Conservation (phyloP, 305 asterid genomes). For the Fraxinus sp. region DNA sequence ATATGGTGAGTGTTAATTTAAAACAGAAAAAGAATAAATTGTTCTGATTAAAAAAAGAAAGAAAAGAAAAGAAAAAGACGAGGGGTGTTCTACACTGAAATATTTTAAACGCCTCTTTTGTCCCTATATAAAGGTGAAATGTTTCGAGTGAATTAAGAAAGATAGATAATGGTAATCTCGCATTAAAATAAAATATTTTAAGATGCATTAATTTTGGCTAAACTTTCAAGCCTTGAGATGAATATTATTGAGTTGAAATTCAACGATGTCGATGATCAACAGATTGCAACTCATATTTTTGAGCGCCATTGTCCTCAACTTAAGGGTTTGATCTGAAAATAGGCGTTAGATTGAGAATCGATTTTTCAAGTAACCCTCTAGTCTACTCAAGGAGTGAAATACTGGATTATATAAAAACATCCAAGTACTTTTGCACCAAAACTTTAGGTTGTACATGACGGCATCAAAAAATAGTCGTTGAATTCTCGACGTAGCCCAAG, state of each 20-base stretch:
- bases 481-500: not conserved
- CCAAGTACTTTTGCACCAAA: not conserved
- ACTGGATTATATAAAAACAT: not conserved
- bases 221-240: not conserved
- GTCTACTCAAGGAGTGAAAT: not conserved
- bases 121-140: not conserved
- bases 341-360: not conserved
- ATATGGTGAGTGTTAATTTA: not conserved
- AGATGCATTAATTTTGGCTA: not conserved
- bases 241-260: not conserved
- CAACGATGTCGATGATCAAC: not conserved
- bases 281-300: not conserved
- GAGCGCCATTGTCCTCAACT: not conserved
- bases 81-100: not conserved
- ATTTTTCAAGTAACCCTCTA: not conserved
- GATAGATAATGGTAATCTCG: not conserved
- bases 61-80: not conserved
- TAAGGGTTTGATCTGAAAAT: not conserved
- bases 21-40: not conserved
- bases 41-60: not conserved
- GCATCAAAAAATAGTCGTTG: not conserved
- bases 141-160: not conserved
- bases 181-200: not conserved
- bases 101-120: not conserved
- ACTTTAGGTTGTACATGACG: not conserved